Evolutionary conservation across 495 filamentous ascomycete species (phyloP).

Genomic region (Clohesyomyces aquaticus): DNA sequence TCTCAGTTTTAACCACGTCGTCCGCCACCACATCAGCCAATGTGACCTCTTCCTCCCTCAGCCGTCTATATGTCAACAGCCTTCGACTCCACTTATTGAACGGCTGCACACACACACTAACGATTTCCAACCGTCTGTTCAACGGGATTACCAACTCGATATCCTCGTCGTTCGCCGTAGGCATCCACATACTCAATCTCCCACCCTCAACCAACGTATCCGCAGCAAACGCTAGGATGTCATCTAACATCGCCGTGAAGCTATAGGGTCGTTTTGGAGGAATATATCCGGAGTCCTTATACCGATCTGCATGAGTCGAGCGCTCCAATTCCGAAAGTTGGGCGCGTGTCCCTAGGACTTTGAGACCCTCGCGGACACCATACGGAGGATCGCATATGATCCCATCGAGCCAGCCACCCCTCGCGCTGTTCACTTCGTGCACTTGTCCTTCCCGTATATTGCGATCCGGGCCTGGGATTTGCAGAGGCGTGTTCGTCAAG

Average conservation of each 20-base stretch:
- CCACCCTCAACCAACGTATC: conserved; percentile 80
- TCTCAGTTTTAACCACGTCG: conserved; percentile 15
- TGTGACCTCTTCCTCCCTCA: conserved; percentile 19
- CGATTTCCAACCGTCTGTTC: conserved; percentile 75
- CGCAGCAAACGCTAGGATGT: conserved; percentile 82
- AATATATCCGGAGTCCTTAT: conserved; percentile 62
- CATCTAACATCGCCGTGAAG: conserved; percentile 84
- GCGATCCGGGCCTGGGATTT: conserved; percentile 37
- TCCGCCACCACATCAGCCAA: background rate
- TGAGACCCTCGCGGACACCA: conserved; percentile 90
- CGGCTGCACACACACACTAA: conserved; percentile 76
- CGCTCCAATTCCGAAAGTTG: conserved; percentile 57
- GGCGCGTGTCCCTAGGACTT: conserved; percentile 78
- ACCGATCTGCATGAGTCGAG: conserved; percentile 36
- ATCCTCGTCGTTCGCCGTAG: conserved; percentile 71
- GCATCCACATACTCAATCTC: conserved; percentile 94
- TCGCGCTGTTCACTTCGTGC: background rate
- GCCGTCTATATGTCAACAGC: conserved; percentile 33
- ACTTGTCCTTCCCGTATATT: conserved; percentile 13
- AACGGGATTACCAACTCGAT: conserved; percentile 74
- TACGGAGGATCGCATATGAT: conserved; percentile 98
- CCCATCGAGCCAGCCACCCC: conserved; percentile 70
- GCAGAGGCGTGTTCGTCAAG: conserved; percentile 83
- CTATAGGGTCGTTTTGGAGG: conserved; percentile 90
- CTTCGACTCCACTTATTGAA: conserved; percentile 74